Percentiles rank a stretch among this genome's conserved stretches.
Conservation (phyloP, 2,329 filamentous ascomycete genomes). For the Beauveria asiatica region DNA sequence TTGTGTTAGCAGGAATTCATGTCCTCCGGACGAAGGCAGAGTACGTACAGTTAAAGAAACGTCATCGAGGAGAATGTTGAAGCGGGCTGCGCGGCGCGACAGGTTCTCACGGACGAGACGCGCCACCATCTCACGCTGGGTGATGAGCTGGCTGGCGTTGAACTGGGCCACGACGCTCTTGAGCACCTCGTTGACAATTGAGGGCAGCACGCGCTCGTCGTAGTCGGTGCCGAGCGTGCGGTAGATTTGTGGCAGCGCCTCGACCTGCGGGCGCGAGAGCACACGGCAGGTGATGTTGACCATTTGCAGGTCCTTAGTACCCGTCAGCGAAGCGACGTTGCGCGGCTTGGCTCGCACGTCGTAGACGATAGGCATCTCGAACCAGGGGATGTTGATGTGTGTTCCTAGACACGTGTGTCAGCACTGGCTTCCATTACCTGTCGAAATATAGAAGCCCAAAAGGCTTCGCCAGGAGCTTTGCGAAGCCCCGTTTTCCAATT, state of each 20-base stretch:
- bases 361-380: slow-evolving; percentile 94
- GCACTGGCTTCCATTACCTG: background rate
- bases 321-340: slow-evolving; percentile 92
- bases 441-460: too few species aligned
- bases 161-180: slow-evolving; percentile 99
- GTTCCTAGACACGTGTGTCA: slow-evolving; percentile 53
- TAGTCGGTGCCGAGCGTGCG: slow-evolving; percentile 91
- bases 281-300: slow-evolving; percentile 99
- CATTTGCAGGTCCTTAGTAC: slow-evolving; percentile 99
- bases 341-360: slow-evolving; percentile 96
- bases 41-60: slow-evolving; percentile 80
- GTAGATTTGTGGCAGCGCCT: slow-evolving; percentile 93
- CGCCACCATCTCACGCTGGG: slow-evolving; percentile 95
- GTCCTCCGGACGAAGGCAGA: too few species aligned
- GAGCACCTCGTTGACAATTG: slow-evolving; percentile 96
- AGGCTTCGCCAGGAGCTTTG: too few species aligned
- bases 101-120: slow-evolving; percentile 88
- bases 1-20: slow-evolving; percentile 17
- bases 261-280: slow-evolving; percentile 79
- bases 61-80: slow-evolving; percentile 96
- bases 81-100: slow-evolving; percentile 79
- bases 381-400: slow-evolving; percentile 89
- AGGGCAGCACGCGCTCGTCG: slow-evolving; percentile 91
- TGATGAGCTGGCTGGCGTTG: slow-evolving; percentile 96
- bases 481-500: background rate